phyloP scores from a whole-genome alignment of 31 red algal genomes.

The Asparagopsis taxiformis region DNA sequence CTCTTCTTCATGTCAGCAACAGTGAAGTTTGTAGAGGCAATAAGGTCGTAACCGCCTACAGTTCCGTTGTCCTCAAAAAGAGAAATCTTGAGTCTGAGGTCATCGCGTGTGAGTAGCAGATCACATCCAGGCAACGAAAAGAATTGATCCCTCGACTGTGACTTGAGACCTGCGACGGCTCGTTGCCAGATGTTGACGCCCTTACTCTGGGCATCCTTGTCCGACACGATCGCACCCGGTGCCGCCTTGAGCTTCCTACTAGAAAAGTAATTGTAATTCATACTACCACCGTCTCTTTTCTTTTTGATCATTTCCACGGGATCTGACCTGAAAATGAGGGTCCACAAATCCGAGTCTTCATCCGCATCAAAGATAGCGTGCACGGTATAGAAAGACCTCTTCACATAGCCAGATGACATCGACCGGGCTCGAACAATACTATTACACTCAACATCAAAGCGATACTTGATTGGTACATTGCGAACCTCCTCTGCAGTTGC shows the following conservation, averaged over 20 bases:
- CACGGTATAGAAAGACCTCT: conserved; percentile 37
- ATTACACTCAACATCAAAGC: conserved; percentile 40
- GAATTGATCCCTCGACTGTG: conserved; percentile 15
- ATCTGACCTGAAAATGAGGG: conserved; percentile 23
- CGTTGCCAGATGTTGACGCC: conserved; percentile 1
- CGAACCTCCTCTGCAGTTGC: conserved; percentile 1
- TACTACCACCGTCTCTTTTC: conserved; percentile 37
- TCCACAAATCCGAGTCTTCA: conserved; percentile 34
- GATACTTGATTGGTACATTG: background rate
- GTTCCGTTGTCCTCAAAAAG: conserved; percentile 46
- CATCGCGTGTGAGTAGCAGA: background rate
- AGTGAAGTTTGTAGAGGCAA: conserved; percentile 34
- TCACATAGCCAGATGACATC: conserved; percentile 11
- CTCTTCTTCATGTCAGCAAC: conserved; percentile 17
- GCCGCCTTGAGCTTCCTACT: background rate
- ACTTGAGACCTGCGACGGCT: background rate
- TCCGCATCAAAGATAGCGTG: conserved; percentile 42
- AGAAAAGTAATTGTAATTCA: conserved; percentile 64
- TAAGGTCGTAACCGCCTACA: conserved; percentile 36
- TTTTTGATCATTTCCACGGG: conserved; percentile 41
- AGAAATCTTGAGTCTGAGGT: conserved; percentile 26
- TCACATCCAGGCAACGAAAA: conserved; percentile 44
- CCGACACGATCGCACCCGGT: conserved; percentile 5
- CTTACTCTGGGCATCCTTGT: background rate
- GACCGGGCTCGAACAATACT: conserved; percentile 29